These are phyloP conservation scores for Pharus latifolius DNA, from an alignment of 176 grass and related monocot species.

Conservation along the genomic window DNA sequence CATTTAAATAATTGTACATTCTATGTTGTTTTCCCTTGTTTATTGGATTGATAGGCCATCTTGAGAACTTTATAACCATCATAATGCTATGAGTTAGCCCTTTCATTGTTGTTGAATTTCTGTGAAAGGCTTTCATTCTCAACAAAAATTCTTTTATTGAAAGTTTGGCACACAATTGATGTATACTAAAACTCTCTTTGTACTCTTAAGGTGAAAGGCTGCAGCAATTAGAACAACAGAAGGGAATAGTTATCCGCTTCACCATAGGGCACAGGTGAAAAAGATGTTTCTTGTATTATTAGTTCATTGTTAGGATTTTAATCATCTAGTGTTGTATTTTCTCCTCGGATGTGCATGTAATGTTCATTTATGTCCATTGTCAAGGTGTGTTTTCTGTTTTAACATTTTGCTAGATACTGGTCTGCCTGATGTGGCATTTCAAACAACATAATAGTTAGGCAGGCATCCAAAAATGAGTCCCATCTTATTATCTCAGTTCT, in stretches of 20 bases:
- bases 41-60: background rate
- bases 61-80: background rate
- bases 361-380: background rate
- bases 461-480: background rate
- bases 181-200: conserved; percentile 5
- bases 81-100: background rate
- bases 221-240: conserved; percentile 65
- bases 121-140: background rate
- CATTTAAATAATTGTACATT: conserved; percentile 3
- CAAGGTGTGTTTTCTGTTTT: background rate
- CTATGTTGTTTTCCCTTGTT: background rate
- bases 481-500: too few species aligned
- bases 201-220: conserved; percentile 64
- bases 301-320: conserved; percentile 1
- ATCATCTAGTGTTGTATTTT: background rate
- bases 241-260: conserved; percentile 92
- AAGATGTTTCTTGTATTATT: conserved; percentile 11
- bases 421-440: too few species aligned
- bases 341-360: background rate
- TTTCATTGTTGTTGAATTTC: background rate
- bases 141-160: background rate
- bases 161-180: background rate
- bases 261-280: conserved; percentile 97
- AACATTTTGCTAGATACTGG: too few species aligned
- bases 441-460: background rate